Percentiles rank a stretch among this genome's conserved stretches.
phyloP scores from a whole-genome alignment of 2,329 filamentous ascomycete genomes.

The Exophiala sp. region DNA sequence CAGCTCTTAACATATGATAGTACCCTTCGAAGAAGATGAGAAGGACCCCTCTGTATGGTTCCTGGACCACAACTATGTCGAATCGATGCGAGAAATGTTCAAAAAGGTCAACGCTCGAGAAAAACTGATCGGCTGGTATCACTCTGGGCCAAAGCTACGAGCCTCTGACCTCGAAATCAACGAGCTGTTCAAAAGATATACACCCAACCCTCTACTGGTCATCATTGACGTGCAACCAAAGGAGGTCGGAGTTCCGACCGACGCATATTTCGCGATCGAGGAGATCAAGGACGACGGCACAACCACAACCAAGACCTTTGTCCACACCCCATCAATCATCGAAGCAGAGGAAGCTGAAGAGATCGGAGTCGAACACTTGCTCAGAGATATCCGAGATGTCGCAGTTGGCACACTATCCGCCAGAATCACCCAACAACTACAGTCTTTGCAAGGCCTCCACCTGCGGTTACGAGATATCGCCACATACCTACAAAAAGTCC shows the following conservation, averaged over 20 bases:
- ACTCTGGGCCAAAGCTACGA: slow-evolving; percentile 93
- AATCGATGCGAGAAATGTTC: slow-evolving; percentile 99
- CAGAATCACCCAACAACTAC: slow-evolving; percentile 93
- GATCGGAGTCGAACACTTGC: slow-evolving; percentile 95
- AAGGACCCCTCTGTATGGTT: slow-evolving; percentile 99
- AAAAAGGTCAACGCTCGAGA: slow-evolving; percentile 99
- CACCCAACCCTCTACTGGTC: slow-evolving; percentile 89
- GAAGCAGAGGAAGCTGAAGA: slow-evolving; percentile 99
- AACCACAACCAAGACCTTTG: slow-evolving; percentile 93
- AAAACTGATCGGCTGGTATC: slow-evolving; percentile 99
- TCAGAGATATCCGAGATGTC: slow-evolving; percentile 96
- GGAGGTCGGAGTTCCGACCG: slow-evolving; percentile 94
- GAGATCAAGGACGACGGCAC: slow-evolving; percentile 99
- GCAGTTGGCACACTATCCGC: slow-evolving; percentile 95
- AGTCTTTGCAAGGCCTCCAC: slow-evolving; percentile 94
- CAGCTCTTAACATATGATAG: slow-evolving; percentile 46
- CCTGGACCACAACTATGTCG: slow-evolving; percentile 98
- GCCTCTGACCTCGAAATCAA: slow-evolving; percentile 98
- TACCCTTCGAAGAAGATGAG: slow-evolving; percentile 98
- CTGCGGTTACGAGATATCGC: slow-evolving; percentile 92
- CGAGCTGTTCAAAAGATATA: slow-evolving; percentile 99
- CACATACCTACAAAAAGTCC: slow-evolving; percentile 90
- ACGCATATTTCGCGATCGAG: slow-evolving; percentile 98
- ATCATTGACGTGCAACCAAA: slow-evolving; percentile 99
- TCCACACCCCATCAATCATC: slow-evolving; percentile 96